Percentiles rank a stretch among this genome's conserved stretches.
Conservation (phyloP, 2,329 filamentous ascomycete species). For the Paraphaeosphaeria minitans region DNA sequence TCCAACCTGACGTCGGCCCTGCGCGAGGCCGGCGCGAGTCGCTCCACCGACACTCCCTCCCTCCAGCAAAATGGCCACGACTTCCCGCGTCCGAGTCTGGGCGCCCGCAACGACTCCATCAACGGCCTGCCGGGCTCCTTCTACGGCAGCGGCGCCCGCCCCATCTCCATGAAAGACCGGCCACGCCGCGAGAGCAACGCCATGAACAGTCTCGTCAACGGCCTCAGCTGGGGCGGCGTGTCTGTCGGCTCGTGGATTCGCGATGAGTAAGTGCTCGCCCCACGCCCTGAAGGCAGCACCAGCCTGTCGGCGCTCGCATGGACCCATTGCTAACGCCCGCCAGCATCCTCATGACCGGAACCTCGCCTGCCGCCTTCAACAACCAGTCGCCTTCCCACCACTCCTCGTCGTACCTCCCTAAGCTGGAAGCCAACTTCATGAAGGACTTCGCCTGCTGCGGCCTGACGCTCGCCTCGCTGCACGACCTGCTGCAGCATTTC, state of each 20-base stretch:
- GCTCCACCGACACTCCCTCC: conserved; percentile 41
- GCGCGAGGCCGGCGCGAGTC: conserved; percentile 53
- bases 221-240: conserved; percentile 96
- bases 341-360: conserved; percentile 94
- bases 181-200: conserved; percentile 64
- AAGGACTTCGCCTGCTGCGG: conserved; percentile 96
- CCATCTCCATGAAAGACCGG: conserved; percentile 65
- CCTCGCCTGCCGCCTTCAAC: conserved; percentile 79
- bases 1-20: conserved; percentile 68
- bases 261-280: conserved; percentile 81
- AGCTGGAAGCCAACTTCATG: conserved; percentile 97
- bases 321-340: conserved; percentile 29
- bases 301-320: conserved; percentile 12
- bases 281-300: conserved; percentile 3
- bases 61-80: conserved; percentile 49
- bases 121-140: conserved; percentile 55
- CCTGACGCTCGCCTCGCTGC: conserved; percentile 83
- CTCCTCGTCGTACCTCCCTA: conserved; percentile 94
- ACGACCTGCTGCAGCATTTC: conserved; percentile 95
- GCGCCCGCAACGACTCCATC: conserved; percentile 61
- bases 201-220: conserved; percentile 68
- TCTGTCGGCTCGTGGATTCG: conserved; percentile 96
- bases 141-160: conserved; percentile 62
- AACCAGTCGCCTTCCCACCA: conserved; percentile 94
- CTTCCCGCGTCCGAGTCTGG: conserved; percentile 38